phyloP scores from a whole-genome alignment of 441 rosid species.

The Brassica hybrid region DNA sequence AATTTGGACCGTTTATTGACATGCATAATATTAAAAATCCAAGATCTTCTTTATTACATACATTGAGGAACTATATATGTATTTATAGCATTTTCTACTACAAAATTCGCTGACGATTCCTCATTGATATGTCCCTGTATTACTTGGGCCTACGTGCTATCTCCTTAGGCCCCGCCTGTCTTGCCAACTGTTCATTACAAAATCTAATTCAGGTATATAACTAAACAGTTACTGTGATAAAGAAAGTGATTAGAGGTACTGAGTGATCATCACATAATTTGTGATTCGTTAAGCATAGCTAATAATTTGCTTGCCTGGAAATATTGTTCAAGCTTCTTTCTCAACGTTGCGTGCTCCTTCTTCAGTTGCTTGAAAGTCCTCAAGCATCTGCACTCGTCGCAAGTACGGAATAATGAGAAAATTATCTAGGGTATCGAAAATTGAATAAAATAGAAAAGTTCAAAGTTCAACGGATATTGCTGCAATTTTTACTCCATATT shows the following conservation, averaged over 20 bases:
- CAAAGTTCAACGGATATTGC: not conserved
- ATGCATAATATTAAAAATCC: constrained; percentile 20
- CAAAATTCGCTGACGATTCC: constrained; percentile 34
- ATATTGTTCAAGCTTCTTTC: constrained; percentile 82
- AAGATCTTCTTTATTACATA: constrained; percentile 32
- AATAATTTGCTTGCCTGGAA: constrained; percentile 62
- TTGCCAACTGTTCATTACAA: constrained; percentile 60
- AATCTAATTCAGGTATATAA: not conserved
- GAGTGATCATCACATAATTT: constrained; percentile 12
- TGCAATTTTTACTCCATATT: not conserved
- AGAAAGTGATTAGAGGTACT: not conserved
- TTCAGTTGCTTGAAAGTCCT: constrained; percentile 86
- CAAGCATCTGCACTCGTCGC: constrained; percentile 54
- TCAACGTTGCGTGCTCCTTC: constrained; percentile 81
- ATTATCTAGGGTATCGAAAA: not conserved
- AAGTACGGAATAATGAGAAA: not conserved
- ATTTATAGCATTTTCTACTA: constrained; percentile 32
- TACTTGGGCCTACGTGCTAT: constrained; percentile 65
- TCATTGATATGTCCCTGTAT: constrained; percentile 5
- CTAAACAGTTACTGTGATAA: not conserved
- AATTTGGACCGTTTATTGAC: constrained; percentile 40
- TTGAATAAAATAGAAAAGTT: not conserved
- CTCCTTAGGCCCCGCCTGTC: constrained; percentile 81
- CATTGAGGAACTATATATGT: constrained; percentile 32
- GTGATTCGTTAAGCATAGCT: not conserved